Conservation (phyloP, 164 flowering plant genomes). For the Dillenia suffruticosa region DNA sequence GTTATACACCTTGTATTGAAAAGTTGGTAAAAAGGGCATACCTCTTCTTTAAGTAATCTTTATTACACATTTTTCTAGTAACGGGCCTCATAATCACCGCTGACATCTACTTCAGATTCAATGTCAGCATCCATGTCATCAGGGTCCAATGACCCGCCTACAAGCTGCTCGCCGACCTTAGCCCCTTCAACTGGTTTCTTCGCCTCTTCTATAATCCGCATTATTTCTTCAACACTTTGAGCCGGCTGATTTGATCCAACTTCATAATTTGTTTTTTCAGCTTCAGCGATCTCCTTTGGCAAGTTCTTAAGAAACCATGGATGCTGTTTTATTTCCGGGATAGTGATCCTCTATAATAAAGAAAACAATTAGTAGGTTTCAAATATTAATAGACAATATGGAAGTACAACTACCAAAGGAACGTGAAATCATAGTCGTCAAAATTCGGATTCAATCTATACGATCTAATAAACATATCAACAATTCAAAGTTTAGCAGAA, state of each 20-base stretch:
- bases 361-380: background rate
- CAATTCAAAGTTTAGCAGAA: background rate
- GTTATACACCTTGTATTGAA: too few species aligned
- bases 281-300: constrained; percentile 49
- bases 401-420: too few species aligned
- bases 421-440: too few species aligned
- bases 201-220: constrained; percentile 61
- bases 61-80: too few species aligned
- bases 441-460: background rate
- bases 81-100: constrained; percentile 29
- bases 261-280: constrained; percentile 36
- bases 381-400: too few species aligned
- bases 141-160: constrained; percentile 17
- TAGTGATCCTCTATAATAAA: constrained; percentile 53
- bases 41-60: too few species aligned
- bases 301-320: constrained; percentile 66
- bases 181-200: constrained; percentile 30
- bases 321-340: constrained; percentile 62
- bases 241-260: constrained; percentile 18
- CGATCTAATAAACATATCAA: too few species aligned
- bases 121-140: constrained; percentile 29
- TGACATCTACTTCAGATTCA: constrained; percentile 35
- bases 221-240: constrained; percentile 59
- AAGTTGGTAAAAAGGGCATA: too few species aligned
- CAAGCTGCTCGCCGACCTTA: constrained; percentile 16